Evolutionary conservation across 2,329 filamentous ascomycete genomes (phyloP).

Genomic region (Fusarium udum): DNA sequence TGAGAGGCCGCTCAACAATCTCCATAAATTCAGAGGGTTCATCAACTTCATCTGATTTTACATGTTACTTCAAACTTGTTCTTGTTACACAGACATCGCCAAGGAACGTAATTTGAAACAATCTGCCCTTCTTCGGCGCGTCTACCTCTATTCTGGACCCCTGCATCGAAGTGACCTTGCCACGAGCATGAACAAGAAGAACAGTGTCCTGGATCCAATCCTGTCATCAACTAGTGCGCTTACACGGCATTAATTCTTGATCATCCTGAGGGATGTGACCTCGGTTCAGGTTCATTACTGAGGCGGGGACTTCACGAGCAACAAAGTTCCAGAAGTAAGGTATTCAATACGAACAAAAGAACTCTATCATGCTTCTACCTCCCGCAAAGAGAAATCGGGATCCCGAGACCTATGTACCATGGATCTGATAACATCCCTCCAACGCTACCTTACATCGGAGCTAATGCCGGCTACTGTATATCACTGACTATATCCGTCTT

Average conservation of each 20-base stretch:
- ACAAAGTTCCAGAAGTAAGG: background rate
- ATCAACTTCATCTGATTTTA: constrained; percentile 7
- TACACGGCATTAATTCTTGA: background rate
- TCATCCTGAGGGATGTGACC: background rate
- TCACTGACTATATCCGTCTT: constrained; percentile 8
- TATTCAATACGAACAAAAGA: constrained; percentile 11
- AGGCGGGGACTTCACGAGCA: background rate
- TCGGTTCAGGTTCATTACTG: background rate
- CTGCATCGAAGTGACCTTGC: constrained; percentile 6
- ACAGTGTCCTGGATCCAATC: constrained; percentile 1
- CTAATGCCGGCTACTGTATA: background rate
- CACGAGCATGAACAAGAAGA: background rate
- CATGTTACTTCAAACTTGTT: constrained; percentile 26
- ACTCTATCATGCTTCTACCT: constrained; percentile 1
- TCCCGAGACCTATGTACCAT: background rate
- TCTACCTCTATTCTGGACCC: constrained; percentile 12
- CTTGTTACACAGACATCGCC: constrained; percentile 17
- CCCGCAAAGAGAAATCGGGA: background rate
- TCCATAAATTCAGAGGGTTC: constrained; percentile 24
- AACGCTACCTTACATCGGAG: constrained; percentile 36
- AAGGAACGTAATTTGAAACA: constrained; percentile 27
- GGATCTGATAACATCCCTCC: constrained; percentile 26
- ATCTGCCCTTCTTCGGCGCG: constrained; percentile 11
- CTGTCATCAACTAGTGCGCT: constrained; percentile 11
- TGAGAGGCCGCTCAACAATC: constrained; percentile 9